Base-by-base conservation (phyloP, 179 eudicot species). In the Spergularia azorica region DNA sequence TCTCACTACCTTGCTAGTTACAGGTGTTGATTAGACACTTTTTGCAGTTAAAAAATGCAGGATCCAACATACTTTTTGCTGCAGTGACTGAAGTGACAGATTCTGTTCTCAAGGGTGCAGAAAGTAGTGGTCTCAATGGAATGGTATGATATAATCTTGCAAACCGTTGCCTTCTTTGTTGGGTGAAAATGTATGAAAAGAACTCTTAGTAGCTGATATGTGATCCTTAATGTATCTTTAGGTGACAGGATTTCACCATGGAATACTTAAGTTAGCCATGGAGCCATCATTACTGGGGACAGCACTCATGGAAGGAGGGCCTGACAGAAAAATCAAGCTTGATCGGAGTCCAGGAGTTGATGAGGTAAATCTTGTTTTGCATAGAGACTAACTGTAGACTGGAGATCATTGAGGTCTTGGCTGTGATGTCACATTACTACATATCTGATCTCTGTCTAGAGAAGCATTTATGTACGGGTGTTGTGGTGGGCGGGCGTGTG, bases 231-330 rank as follows among this genome's bases (percentile, higher is more conserved):
- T 67, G 43, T 61, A 48, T 55, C 15, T n/a, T 5, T 71, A 95
- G 99, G 83, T 90, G 72, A 87, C 62, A 85, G 99, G 99, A 52
- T 95, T 95, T 80, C 99, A 89, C 79, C 97, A 95, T 78, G 99
- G 99, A 79, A 86, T 95, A 77, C 84, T 95, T 63, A 93, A 94
- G 74, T 80, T 95, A 80, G 98, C 99, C 74, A 93, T 95, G 98
- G 99, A 95, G 75, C 99, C 99, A 16, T 86, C 94, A 14, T 72
- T 95, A 39, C 82, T 95, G 51, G 90, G 99, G 82, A 87, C 90
- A 84, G 99, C 98, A 76, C 81, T 95, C 75, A 77, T 94, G 84
- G 97, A 95, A 89, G 99, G 99, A 78, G 99, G 99, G 67, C 97
- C 99, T 82, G 96, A 93, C 87, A 82, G 99, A 76, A 95, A 92